A percentile compares a stretch with the other conserved stretches of the same genome.
These are phyloP conservation scores for Pelargonium myrrhifolium DNA, from an alignment of 441 rosid species.

Conservation along the genomic window DNA sequence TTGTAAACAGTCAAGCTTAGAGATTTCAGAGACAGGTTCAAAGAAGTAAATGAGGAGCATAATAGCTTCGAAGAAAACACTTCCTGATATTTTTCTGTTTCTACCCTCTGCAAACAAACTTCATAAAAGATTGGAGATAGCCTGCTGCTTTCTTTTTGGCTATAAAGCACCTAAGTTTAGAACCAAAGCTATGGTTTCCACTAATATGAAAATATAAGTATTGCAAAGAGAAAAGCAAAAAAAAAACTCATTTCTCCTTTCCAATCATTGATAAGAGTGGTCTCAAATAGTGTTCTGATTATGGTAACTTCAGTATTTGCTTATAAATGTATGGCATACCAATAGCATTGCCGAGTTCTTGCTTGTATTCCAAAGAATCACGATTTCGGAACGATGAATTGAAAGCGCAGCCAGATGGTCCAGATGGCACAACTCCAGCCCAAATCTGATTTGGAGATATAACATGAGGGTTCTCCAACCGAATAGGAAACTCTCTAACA, in stretches of 20 bases:
- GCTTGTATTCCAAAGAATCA: constrained; percentile 79
- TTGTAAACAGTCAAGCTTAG: not conserved
- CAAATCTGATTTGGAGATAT: constrained; percentile 82
- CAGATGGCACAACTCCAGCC: constrained; percentile 85
- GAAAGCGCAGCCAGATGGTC: constrained; percentile 73
- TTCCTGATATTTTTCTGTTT: not conserved
- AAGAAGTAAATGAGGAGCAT: not conserved
- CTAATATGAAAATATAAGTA: not conserved
- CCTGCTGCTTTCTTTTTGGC: not conserved
- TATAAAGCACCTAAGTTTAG: not conserved
- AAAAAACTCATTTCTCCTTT: constrained; percentile 4
- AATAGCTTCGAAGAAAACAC: not conserved
- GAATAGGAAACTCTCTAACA: constrained; percentile 78
- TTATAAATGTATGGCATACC: constrained; percentile 44
- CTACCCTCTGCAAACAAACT: not conserved
- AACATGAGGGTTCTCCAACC: constrained; percentile 94
- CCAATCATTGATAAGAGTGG: not conserved
- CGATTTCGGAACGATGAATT: constrained; percentile 83
- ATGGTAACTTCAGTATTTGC: constrained; percentile 17
- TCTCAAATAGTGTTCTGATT: constrained; percentile 14
- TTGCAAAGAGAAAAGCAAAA: not conserved
- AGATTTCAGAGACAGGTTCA: not conserved
- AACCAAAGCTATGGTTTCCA: not conserved
- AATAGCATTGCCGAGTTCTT: constrained; percentile 94
- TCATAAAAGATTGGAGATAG: not conserved